Base-by-base conservation (phyloP, 495 filamentous ascomycete species). In the Penicillium argentinense region DNA sequence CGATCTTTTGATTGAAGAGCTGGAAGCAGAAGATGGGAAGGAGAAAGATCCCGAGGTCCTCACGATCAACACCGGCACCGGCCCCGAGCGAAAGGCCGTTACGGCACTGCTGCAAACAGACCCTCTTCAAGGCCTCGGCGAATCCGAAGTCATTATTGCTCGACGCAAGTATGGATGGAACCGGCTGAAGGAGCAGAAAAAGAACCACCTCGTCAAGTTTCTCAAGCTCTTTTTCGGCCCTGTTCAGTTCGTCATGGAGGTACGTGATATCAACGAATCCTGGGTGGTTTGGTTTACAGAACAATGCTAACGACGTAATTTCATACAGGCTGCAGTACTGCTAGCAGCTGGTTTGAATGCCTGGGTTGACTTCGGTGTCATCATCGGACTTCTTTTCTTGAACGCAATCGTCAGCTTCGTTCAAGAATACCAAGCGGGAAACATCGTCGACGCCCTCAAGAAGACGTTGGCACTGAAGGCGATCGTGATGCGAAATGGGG, bases 171-270 rank as follows among this genome's bases (percentile, higher is more conserved):
- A 86, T 68, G 90, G 90, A 67, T 73, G 87, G 60, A 96, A 96
- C 59, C 80, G 86, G 63, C 85, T 96, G 84, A 90, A 87, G 68
- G 86, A 92, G 67, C 86, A 92, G 70, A 93, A 89, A 69, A 81
- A 85, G 62, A 92, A 88, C 55, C 62, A 88, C n/a, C 64, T 91
- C 39, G 74, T 91, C 52, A 90, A 93, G 71, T 95, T 96, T 62
- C 63, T 95, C 17, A 73, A 72, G 47, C 93, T 86, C 73, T 95
- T 96, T 71, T 76, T 91, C 54, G 90, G 90, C 51, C 90, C 90
- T 24, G 91, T 96, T 58, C 90, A 95, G 63, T 91, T 89, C 69
- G 90, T 95, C 62, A 96, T 96, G 90, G 87, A 92, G 80, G 85
- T 88, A 73, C 38, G 62, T 46, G 21, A 19, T 23, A 16, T 27